Evolutionary conservation across 2,329 filamentous ascomycete species (phyloP).

Genomic region (Colletotrichum lentis): DNA sequence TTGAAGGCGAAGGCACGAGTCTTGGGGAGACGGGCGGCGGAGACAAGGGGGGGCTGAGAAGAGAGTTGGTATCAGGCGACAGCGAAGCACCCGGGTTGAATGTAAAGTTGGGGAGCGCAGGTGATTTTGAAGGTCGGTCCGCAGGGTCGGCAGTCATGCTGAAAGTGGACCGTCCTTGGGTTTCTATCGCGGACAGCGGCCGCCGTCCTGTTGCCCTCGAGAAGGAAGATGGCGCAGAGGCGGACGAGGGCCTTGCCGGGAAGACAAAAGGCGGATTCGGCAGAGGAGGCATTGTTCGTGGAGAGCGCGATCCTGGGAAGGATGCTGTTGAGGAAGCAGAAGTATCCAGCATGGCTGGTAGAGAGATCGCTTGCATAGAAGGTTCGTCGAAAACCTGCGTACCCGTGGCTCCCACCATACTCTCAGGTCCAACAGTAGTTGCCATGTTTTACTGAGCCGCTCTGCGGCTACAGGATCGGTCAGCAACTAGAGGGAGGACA

Average conservation of each 20-base stretch:
- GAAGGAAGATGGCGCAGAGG: constrained; percentile 57
- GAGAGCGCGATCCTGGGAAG: constrained; percentile 46
- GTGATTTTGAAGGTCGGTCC: constrained; percentile 45
- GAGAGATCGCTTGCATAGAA: constrained; percentile 41
- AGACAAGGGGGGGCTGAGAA: constrained; percentile 65
- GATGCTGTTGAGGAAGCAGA: constrained; percentile 40
- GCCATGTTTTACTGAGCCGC: constrained; percentile 57
- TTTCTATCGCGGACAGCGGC: constrained; percentile 63
- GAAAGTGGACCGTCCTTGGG: constrained; percentile 47
- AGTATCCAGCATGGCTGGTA: constrained; percentile 45
- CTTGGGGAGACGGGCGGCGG: constrained; percentile 56
- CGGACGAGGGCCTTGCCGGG: constrained; percentile 59
- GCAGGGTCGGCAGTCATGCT: constrained; percentile 44
- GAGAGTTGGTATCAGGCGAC: constrained; percentile 48
- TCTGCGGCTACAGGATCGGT: constrained; percentile 57
- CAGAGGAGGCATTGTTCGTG: constrained; percentile 52
- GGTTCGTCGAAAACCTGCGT: constrained; percentile 32
- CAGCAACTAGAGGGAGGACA: constrained; percentile 54
- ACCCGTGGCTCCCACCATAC: constrained; percentile 44
- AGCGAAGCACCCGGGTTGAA: constrained; percentile 62
- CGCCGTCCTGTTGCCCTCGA: constrained; percentile 60
- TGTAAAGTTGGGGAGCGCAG: constrained; percentile 61
- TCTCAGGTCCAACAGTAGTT: constrained; percentile 51
- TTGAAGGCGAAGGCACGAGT: constrained; percentile 63
- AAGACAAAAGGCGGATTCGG: constrained; percentile 74